Evolutionary conservation across 768 basidiomycete genomes (phyloP), one percentile per base, ranked within the genome.

Genomic region (Lactarius evosmus): DNA sequence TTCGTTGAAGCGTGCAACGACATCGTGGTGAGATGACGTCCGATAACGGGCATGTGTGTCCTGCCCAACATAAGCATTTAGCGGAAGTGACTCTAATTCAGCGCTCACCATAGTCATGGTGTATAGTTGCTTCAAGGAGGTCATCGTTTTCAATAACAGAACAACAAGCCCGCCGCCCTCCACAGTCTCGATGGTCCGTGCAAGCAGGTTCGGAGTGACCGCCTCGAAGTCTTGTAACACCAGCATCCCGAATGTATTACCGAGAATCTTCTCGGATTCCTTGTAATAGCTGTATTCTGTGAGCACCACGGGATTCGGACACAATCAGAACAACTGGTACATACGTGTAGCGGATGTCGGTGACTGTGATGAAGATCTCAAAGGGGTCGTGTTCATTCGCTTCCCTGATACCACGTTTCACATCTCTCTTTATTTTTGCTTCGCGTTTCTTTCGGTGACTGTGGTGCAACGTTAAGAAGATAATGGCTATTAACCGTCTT

Each of bases 171-270:
- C 92, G 29, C 97, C 97, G 16, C 97, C 97, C 72, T 98, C 94
- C 1, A 99, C 96, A 0, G 97, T 99, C 78, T 99, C 97, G 57
- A 98, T 93, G 16, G 97, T 98, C 64, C 96, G 82, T 4, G 97
- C 97, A 49, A 98, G 87, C 55, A 98, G 77, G 77, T 99, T 99
- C 17, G 97, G 97, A 2, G 97, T 99, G 66, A 99, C 85, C 5
- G 97, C 96, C 73, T 99, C 97, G 68, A 98, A 99, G 71, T 98
- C 97, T 76, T 98, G 97, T 55, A 99, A 78, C 1, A 98, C 85
- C 64, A 92, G 87, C 94, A 98, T 98, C 49, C 96, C 96, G 74
- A 90, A 98, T 0, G 97, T 99, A 72, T 98, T 91, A 69, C 96
- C 97, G 38, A 99, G 85, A 67, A 98, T 93, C 76, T 96, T 97